Base-by-base conservation (phyloP, 1,284 basidiomycete genomes). In the Trametes polyzona region DNA sequence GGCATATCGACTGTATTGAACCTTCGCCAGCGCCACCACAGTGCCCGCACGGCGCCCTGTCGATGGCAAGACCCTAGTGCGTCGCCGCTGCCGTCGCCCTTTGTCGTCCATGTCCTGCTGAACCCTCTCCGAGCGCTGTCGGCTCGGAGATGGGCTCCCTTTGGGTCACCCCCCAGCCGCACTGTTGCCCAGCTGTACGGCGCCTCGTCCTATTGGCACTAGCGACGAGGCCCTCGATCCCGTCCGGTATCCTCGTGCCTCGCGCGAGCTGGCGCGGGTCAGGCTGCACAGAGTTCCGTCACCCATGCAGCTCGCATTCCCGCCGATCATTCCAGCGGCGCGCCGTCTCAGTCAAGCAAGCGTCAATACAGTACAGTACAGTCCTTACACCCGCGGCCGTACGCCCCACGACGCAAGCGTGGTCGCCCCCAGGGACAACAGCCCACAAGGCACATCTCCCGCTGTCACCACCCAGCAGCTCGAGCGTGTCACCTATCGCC, bases 171-270 rank as follows among this genome's bases (percentile, higher is more conserved):
- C 30, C 8, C 30, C 7, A 32, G 30, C 30, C 39, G n/a, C n/a
- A 26, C 39, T 24, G 39, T 12, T 24, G 11, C 24, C 30, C 43
- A 32, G 27, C 9, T 26, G 16, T n/a, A 27, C 40, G 33, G 44
- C 27, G 14, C 19, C 4, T 4, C 3, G 46, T n/a, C n/a, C n/a
- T n/a, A n/a, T n/a, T n/a, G n/a, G n/a, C n/a, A n/a, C n/a, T n/a
- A n/a, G 33, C 24, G 46, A 23, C 46, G 24, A 37, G 46, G 9
- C 46, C 46, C 52, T n/a, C 42, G 19, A 29, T 36, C 46, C 17
- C 27, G 55, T 36, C 43, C 47, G 53, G 53, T 59, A 59, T 52
- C 55, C 55, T 57, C 54, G 55, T 57, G 55, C 59, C 47, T 41
- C 44, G 19, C 46, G 16, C 1, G 10, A 23, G 24, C n/a, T n/a